Conservation (phyloP, 495 filamentous ascomycete species). For the Astrothelium macrocarpum region DNA sequence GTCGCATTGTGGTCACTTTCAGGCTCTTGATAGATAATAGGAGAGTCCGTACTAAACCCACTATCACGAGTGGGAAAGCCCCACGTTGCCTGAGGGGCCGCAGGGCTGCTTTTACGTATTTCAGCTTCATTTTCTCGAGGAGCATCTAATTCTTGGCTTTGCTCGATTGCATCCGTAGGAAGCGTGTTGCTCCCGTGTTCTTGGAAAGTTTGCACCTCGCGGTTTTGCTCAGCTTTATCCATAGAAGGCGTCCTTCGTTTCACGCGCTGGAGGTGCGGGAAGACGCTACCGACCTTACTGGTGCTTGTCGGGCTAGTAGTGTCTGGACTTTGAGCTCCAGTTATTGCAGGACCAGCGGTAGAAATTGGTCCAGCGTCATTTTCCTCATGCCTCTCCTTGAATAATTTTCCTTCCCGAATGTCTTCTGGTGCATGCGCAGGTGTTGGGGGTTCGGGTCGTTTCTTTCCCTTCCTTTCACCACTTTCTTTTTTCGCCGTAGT, state of each 20-base stretch:
- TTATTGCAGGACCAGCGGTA: not conserved
- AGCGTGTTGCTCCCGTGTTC: not conserved
- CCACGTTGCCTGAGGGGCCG: conserved; percentile 22
- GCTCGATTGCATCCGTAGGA: not conserved
- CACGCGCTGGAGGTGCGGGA: conserved; percentile 18
- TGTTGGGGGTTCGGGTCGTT: conserved; percentile 1
- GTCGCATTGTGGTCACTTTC: conserved; percentile 16
- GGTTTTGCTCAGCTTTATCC: not conserved
- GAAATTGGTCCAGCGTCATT: not conserved
- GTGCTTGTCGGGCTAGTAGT: not conserved
- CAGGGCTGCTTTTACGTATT: conserved; percentile 2
- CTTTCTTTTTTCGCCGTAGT: conserved; percentile 15
- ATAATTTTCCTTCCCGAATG: not conserved
- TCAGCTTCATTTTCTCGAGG: not conserved
- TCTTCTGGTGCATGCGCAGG: conserved; percentile 6
- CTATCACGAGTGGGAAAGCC: conserved; percentile 39
- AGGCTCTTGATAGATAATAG: conserved; percentile 21
- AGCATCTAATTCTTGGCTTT: not conserved
- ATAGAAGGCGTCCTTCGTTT: conserved; percentile 24
- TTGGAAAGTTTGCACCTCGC: not conserved
- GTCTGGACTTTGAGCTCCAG: conserved; percentile 12
- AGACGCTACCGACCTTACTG: conserved; percentile 1
- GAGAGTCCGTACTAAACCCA: conserved; percentile 44
- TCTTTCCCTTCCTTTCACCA: conserved; percentile 13
- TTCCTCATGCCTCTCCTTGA: not conserved